Base-by-base conservation (phyloP, 1,284 basidiomycete genomes). In the Xerocomus cyaneibrunnescens region DNA sequence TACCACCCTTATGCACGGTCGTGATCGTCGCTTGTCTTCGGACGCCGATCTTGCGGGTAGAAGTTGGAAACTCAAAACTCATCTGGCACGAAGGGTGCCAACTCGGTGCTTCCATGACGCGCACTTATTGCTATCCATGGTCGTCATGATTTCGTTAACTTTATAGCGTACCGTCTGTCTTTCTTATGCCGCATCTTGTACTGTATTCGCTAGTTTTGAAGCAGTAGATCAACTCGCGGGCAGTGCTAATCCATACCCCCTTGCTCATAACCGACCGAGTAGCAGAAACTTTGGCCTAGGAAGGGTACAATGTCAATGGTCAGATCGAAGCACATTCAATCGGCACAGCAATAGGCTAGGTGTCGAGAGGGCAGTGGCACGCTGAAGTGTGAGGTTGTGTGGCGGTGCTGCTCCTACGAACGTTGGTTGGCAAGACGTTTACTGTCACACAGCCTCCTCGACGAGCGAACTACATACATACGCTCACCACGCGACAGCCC, bases 1-100 rank as follows among this genome's bases (percentile, higher is more conserved):
- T 91, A 87, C 69, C 89, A 90, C 62, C 88, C 89, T 2, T 91
- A 91, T 59, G 83, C 87, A 32, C 85, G 87, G 58, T 86, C 62
- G 65, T 65, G 57, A 62, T 52, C 34, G 31, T 40, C 45, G 14
- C 37, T 32, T 13, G 4, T 28, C 30, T 31, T 31, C 21, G 23
- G 30, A 22, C 35, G 36, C 13, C 17, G 43, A 42, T 25, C 25
- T 32, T 8, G 45, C n/a, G n/a, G 14, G 7, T 30, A 21, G 16
- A 10, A 17, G 34, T 17, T 46, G 38, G 36, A 41, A 30, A 25
- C 34, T 52, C 50, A 65, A 62, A 62, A 54, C 17, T 46, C 23
- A 37, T 42, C 48, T 28, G 45, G 51, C 43, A 46, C 46, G 5
- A 6, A 50, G 17, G 37, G 44, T 55, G 54, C 22, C 38, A 6